Base-by-base conservation (phyloP, 2,329 filamentous ascomycete species). In the Xylariaceae sp. region DNA sequence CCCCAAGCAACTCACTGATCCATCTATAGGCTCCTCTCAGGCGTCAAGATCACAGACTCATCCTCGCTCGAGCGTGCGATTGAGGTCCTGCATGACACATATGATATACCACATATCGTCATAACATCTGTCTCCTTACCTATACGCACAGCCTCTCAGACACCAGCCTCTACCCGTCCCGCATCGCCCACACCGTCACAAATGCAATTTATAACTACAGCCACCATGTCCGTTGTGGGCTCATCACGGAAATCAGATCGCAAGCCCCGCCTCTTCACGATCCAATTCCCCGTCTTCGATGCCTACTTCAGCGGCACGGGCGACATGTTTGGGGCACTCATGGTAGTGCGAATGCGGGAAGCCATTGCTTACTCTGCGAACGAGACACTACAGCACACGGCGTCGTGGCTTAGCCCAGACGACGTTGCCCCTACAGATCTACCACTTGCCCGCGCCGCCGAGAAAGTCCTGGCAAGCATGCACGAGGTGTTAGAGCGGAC, bases 291-390 rank as follows among this genome's bases (percentile, higher is more conserved):
- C 0, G 83, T 87, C 31, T 85, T 96, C 56, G 88, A 96, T 68
- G 89, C 91, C 73, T 96, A 94, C 77, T 99, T 97, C 73, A 91
- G 88, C 64, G 94, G 94, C 41, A 97, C 95, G 0, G 94, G 94
- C 46, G 94, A 99, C 74, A 96, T 99, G 92, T 97, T 99, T 68
- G 92, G 91, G 32, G 92, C 92, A 6, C 79, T 99, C 45, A 91
- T 90, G 68, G 84, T 96, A 1, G 89, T 89, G 41, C 85, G 92
- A 32, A 84, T 99, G 67, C 86, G 92, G 55, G 89, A 97, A 75
- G 91, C 89, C 30, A 87, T 89, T 49, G 35, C 50, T 3, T 51
- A 31, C 41, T 44, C 47, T 34, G 27, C 51, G 6, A 51, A 65
- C 4, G 63, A 69, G 2, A 64, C 68, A 2, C 72, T 95, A 3